Conservation (phyloP, 345 rosid species). For the Kernera saxatilis region DNA sequence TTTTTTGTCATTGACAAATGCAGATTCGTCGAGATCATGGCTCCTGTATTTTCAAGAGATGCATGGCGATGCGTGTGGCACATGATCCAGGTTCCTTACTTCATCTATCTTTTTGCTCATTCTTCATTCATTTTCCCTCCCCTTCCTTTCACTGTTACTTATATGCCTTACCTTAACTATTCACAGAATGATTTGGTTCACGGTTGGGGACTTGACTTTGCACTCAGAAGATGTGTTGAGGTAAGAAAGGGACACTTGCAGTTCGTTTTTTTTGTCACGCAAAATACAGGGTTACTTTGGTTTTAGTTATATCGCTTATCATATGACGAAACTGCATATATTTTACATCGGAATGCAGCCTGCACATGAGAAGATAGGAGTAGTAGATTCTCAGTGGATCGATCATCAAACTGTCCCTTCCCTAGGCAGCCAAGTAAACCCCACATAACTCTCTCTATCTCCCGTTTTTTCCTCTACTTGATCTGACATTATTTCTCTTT, state of each 20-base stretch:
- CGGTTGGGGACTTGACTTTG: slow-evolving; percentile 99
- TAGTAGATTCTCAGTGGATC: slow-evolving; percentile 96
- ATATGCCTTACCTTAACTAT: slow-evolving; percentile 9
- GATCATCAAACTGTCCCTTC: slow-evolving; percentile 88
- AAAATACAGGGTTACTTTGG: background rate
- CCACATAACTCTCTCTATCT: background rate
- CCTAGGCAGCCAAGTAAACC: slow-evolving; percentile 77
- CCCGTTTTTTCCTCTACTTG: background rate
- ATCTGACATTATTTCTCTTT: background rate
- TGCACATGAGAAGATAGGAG: slow-evolving; percentile 98
- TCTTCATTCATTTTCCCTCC: background rate
- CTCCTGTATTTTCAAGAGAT: slow-evolving; percentile 88
- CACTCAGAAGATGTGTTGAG: slow-evolving; percentile 88
- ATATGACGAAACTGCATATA: background rate
- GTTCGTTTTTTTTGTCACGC: background rate
- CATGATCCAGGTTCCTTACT: slow-evolving; percentile 74
- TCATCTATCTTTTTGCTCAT: slow-evolving; percentile 1
- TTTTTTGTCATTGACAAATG: slow-evolving; percentile 3
- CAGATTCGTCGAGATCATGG: slow-evolving; percentile 99
- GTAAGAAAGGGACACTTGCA: slow-evolving; percentile 28
- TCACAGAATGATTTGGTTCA: slow-evolving; percentile 96
- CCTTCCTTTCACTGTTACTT: background rate
- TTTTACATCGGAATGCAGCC: slow-evolving; percentile 44
- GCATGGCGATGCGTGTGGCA: slow-evolving; percentile 99
- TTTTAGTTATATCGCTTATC: background rate